phyloP scores from a whole-genome alignment of 805 yeast species.

The Millerozyma acaciae region DNA sequence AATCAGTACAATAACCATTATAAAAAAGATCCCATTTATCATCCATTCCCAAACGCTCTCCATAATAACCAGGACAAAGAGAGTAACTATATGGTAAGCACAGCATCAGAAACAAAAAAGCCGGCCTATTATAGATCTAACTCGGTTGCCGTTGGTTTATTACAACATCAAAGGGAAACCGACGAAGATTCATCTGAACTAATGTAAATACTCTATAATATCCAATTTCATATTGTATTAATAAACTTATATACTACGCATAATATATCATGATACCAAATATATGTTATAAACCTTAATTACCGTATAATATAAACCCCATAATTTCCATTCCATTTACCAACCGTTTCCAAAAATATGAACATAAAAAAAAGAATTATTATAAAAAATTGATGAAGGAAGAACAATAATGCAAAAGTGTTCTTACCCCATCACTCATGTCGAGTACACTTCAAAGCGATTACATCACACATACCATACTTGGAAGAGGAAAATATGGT shows the following conservation, averaged over 20 bases:
- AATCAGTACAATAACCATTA: slow-evolving; percentile 43
- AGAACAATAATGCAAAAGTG: no score
- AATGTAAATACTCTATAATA: neutral
- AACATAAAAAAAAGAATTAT: no score
- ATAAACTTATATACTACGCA: neutral
- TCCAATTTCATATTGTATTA: neutral
- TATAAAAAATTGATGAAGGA: no score
- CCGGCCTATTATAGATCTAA: slow-evolving; percentile 34
- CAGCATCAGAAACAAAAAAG: slow-evolving; percentile 16
- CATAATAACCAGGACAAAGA: slow-evolving; percentile 36
- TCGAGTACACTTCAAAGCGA: no score
- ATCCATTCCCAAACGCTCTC: slow-evolving; percentile 39
- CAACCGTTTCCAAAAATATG: no score
- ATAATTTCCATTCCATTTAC: no score
- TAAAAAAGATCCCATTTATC: slow-evolving; percentile 39
- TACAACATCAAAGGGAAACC: slow-evolving; percentile 22
- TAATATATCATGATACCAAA: no score
- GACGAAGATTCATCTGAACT: slow-evolving; percentile 3
- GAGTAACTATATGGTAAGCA: slow-evolving; percentile 16
- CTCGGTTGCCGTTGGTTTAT: slow-evolving; percentile 37
- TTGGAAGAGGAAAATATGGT: no score
- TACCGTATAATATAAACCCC: no score
- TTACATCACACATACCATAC: no score
- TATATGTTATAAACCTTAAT: no score
- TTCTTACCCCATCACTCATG: no score